These are phyloP conservation scores for Elasticomyces elasticus DNA, from an alignment of 495 filamentous ascomycete species.

Conservation along the genomic window DNA sequence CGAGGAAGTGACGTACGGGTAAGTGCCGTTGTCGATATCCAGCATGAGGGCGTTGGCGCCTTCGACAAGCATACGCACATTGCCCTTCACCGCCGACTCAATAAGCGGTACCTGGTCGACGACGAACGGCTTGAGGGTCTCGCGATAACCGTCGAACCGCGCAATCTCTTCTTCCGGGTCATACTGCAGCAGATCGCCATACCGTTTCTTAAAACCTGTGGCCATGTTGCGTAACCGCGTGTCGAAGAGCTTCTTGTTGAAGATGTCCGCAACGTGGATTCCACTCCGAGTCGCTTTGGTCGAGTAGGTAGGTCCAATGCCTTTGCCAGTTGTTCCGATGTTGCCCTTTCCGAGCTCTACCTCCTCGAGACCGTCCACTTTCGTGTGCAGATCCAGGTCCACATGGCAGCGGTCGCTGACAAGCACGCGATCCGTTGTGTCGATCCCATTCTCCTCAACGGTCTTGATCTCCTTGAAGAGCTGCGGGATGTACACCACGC, in stretches of 20 bases:
- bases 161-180: constrained; percentile 72
- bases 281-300: constrained; percentile 70
- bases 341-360: constrained; percentile 50
- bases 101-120: constrained; percentile 60
- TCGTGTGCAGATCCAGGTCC: constrained; percentile 71
- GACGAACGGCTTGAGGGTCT: constrained; percentile 54
- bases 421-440: constrained; percentile 58
- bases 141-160: constrained; percentile 59
- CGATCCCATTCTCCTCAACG: constrained; percentile 61
- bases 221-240: constrained; percentile 57
- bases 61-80: constrained; percentile 65
- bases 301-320: constrained; percentile 56
- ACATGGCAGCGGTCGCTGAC: constrained; percentile 76
- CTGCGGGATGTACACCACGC: constrained; percentile 71
- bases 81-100: constrained; percentile 44
- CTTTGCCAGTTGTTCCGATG: constrained; percentile 47
- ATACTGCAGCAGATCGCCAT: constrained; percentile 63
- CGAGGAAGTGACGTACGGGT: constrained; percentile 72
- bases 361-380: constrained; percentile 77
- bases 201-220: constrained; percentile 57
- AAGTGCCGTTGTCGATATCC: constrained; percentile 65
- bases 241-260: constrained; percentile 65
- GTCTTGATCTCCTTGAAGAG: constrained; percentile 80
- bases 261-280: constrained; percentile 65
- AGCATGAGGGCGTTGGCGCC: constrained; percentile 84